Conservation (phyloP, 2,329 filamentous ascomycete genomes). For the Sphaerostilbella broomeana region DNA sequence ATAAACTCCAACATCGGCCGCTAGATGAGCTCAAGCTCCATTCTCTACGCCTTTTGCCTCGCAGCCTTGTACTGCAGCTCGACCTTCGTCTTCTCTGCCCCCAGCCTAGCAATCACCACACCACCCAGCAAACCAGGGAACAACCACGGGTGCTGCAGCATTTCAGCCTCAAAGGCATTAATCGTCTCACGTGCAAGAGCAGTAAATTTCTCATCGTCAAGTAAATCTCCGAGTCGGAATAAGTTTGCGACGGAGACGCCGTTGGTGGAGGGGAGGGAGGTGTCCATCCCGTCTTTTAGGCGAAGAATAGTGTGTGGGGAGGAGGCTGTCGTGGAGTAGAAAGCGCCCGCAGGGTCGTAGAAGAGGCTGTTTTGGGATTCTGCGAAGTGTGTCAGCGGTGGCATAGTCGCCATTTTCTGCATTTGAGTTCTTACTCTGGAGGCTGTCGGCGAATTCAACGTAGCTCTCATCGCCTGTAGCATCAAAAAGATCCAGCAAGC, state of each 20-base stretch:
- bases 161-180: conserved; percentile 82
- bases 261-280: conserved; percentile 83
- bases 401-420: neutral
- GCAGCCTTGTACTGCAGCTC: conserved; percentile 21
- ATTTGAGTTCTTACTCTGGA: conserved; percentile 57
- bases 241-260: conserved; percentile 80
- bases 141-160: conserved; percentile 87
- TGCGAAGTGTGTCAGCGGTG: conserved; percentile 25
- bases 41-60: conserved; percentile 17
- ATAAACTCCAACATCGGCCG: too few relatives aligned
- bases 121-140: conserved; percentile 74
- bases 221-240: conserved; percentile 67
- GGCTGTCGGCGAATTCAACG: conserved; percentile 70
- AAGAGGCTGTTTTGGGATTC: conserved; percentile 70
- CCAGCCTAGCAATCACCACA: conserved; percentile 68
- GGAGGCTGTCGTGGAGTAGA: conserved; percentile 62
- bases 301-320: conserved; percentile 71
- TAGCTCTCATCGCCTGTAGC: conserved; percentile 69
- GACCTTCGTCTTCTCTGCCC: conserved; percentile 41
- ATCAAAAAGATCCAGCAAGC: conserved; percentile 77
- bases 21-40: too few relatives aligned
- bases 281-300: conserved; percentile 93
- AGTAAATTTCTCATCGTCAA: conserved; percentile 59
- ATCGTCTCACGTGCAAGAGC: conserved; percentile 65
- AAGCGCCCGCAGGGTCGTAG: conserved; percentile 63